phyloP scores from a whole-genome alignment of 2,329 filamentous ascomycete genomes.

The Eutypella sp. region DNA sequence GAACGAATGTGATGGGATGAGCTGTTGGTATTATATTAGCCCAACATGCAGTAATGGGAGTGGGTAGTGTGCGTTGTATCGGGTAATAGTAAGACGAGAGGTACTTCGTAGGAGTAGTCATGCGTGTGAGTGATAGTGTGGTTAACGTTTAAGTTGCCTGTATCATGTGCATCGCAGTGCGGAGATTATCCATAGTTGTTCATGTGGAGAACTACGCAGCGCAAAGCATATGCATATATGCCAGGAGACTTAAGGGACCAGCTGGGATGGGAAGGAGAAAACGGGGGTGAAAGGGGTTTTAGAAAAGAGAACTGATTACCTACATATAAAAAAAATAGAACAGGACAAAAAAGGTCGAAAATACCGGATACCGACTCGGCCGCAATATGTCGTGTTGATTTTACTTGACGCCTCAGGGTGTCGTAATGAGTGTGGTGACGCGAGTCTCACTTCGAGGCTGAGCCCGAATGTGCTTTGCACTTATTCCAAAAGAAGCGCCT shows the following conservation, averaged over 20 bases:
- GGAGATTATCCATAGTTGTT: too few species aligned
- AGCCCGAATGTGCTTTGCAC: too few species aligned
- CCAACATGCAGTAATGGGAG: slow-evolving; percentile 7
- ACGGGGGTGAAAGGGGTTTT: slow-evolving; percentile 19
- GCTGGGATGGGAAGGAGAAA: too few species aligned
- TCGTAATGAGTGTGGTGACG: slow-evolving; percentile 11
- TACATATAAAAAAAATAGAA: slow-evolving; percentile 15
- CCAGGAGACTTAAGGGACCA: slow-evolving; percentile 18
- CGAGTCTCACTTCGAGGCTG: slow-evolving; percentile 6
- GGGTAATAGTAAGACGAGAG: slow-evolving; percentile 4
- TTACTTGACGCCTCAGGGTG: too few species aligned
- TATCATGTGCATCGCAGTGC: too few species aligned
- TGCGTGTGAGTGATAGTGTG: slow-evolving; percentile 4
- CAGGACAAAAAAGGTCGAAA: slow-evolving; percentile 13
- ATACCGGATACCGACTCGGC: too few species aligned
- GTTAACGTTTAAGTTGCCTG: slow-evolving; percentile 13
- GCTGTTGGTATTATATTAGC: slow-evolving; percentile 24
- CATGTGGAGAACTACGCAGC: too few species aligned
- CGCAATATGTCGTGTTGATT: too few species aligned
- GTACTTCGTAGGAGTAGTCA: too few species aligned
- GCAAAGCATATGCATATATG: too few species aligned
- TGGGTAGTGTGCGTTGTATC: slow-evolving; percentile 6
- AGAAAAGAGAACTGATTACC: slow-evolving; percentile 7
- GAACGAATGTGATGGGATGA: slow-evolving; percentile 13
- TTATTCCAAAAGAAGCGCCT: slow-evolving; percentile 20